Evolutionary conservation across 345 rosid genomes (phyloP), one percentile per base, ranked within the genome.

Genomic region (Linum lewisii): DNA sequence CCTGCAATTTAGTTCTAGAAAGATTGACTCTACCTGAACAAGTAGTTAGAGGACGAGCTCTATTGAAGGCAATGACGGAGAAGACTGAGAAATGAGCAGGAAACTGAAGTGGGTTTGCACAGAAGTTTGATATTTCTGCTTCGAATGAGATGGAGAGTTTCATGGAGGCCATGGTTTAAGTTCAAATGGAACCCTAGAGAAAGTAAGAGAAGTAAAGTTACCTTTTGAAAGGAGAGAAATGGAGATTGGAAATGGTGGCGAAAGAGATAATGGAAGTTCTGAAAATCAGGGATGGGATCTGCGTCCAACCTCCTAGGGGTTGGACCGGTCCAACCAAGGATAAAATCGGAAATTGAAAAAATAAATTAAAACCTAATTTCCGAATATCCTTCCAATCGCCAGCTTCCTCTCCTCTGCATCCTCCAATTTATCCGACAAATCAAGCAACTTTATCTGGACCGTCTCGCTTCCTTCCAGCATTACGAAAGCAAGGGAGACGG

Each of bases 111-210:
- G 83, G 73, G 73, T 68, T 78, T 26, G 36, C 57, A 1, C 68
- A 66, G 70, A 80, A 65, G 69, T 34, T 72, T 13, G 79, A 71
- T 69, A 77, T 82, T 63, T 77, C 82, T 7, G 88, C 67, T 69
- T 84, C 92, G 62, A 75, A 54, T 21, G 77, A 70, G 69, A 76
- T 63, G 60, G 82, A 61, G 1, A 82, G 37, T 60, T 70, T 81
- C 53, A 79, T 42, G 18, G 86, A 90, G 58, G 81, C 83, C 95
- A 85, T 87, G 13, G 51, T 5, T 21, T 21, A 16, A 22, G 22
- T 7, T 5, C 57, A 23, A 24, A 21, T 14, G 2, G 4, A 15
- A 29, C 34, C 34, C 47, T 42, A 42, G 15, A 6, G 47, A 42
- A 11, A 42, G 13, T 11, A 42, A 11, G 47, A 42, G 18, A 42